phyloP scores from a whole-genome alignment of 345 rosid genomes.

The Syzygium aqueum region DNA sequence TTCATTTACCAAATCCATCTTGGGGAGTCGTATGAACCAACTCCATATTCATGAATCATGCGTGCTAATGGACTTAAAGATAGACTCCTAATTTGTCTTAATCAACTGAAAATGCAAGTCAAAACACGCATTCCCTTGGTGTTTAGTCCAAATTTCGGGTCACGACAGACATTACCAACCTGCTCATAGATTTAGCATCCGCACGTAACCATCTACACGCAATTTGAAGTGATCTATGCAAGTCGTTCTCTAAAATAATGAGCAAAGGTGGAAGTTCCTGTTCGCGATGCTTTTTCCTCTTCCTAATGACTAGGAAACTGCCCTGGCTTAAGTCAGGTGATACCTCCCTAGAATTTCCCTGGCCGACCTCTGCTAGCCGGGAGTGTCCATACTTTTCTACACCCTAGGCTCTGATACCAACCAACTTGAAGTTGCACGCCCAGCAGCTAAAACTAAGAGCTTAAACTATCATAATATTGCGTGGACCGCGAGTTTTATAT shows the following conservation, averaged over 20 bases:
- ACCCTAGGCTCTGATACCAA: not conserved
- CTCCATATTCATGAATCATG: not conserved
- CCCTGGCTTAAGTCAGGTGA: too few species aligned
- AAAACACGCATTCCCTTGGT: not conserved
- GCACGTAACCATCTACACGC: not conserved
- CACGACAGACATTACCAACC: not conserved
- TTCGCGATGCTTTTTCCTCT: not conserved
- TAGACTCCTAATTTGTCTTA: not conserved
- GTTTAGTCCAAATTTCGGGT: not conserved
- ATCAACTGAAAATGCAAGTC: not conserved
- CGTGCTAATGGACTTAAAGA: not conserved
- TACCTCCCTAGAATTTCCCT: not conserved
- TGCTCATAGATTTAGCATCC: not conserved
- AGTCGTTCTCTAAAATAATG: too few species aligned
- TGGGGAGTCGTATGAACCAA: not conserved
- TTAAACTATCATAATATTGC: not conserved
- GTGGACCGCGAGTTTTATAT: not conserved
- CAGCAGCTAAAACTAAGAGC: not conserved
- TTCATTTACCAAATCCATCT: not conserved
- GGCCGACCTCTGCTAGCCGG: not conserved
- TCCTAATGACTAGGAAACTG: too few species aligned
- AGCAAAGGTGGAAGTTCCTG: too few species aligned
- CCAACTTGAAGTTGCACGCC: not conserved
- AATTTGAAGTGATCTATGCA: too few species aligned
- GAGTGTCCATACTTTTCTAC: not conserved